Conservation (phyloP, 768 basidiomycete species). For the Psilocybe cubensis region DNA sequence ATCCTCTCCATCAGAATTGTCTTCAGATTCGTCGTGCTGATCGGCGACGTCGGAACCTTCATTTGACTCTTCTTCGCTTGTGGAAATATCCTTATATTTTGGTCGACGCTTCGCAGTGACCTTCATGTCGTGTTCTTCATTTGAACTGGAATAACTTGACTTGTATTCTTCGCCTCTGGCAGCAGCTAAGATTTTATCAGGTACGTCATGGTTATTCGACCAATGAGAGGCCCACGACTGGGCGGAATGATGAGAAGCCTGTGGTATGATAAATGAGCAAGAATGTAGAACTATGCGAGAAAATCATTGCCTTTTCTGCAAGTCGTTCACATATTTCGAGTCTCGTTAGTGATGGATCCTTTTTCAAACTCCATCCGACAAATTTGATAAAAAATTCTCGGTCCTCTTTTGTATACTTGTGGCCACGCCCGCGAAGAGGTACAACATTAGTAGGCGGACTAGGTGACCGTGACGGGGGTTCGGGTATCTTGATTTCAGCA, state of each 20-base stretch:
- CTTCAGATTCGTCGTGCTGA: conserved; percentile 20
- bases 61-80: conserved; percentile 35
- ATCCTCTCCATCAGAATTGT: conserved; percentile 33
- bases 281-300: background rate
- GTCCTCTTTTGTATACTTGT: conserved; percentile 70
- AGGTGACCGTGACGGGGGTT: conserved; percentile 71
- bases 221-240: conserved; percentile 72
- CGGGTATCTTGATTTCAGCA: conserved; percentile 59
- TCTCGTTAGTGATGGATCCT: conserved; percentile 55
- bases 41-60: conserved; percentile 20
- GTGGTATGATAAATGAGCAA: background rate
- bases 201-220: conserved; percentile 65
- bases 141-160: conserved; percentile 17
- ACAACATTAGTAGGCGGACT: conserved; percentile 61
- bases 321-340: conserved; percentile 57
- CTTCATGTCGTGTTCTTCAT: conserved; percentile 10
- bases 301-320: conserved; percentile 52
- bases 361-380: conserved; percentile 61
- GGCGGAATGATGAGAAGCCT: conserved; percentile 72
- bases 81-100: conserved; percentile 37
- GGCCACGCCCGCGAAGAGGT: conserved; percentile 43
- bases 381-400: conserved; percentile 69
- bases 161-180: conserved; percentile 33
- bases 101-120: conserved; percentile 20
- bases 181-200: conserved; percentile 63